These are phyloP conservation scores for Penicillium angulare DNA, from an alignment of 495 filamentous ascomycete species.

Conservation along the genomic window DNA sequence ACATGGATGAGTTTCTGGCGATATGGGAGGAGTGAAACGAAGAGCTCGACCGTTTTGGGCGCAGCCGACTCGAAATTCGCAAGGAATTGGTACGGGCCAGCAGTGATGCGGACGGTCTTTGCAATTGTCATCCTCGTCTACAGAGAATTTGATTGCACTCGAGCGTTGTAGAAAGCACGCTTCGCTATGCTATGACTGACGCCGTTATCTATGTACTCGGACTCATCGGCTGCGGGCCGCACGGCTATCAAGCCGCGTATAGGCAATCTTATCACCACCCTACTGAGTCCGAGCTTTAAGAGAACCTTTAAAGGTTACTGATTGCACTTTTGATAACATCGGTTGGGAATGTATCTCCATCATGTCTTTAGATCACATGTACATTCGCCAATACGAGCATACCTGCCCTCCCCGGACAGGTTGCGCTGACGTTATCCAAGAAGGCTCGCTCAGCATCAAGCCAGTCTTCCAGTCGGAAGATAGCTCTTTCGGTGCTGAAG, in stretches of 20 bases:
- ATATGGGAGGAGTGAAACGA: constrained; percentile 23
- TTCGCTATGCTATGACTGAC: background rate
- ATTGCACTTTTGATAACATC: background rate
- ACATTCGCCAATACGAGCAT: constrained; percentile 13
- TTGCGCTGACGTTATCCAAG: background rate
- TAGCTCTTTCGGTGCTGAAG: constrained; percentile 15
- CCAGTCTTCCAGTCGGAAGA: constrained; percentile 8
- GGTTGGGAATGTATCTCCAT: background rate
- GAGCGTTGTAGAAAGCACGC: too few species aligned
- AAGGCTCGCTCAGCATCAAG: constrained; percentile 7
- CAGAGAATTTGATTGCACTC: background rate
- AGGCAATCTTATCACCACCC: constrained; percentile 1
- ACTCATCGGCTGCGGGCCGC: constrained; percentile 17
- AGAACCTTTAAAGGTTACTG: background rate
- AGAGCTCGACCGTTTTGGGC: constrained; percentile 22
- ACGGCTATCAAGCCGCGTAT: constrained; percentile 7
- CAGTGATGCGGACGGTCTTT: constrained; percentile 18
- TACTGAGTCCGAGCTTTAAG: background rate
- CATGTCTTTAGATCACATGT: constrained; percentile 13
- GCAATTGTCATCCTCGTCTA: constrained; percentile 1
- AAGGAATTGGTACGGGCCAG: constrained; percentile 21
- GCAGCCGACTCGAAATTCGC: constrained; percentile 19
- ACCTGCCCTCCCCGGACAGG: constrained; percentile 9
- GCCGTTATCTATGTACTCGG: background rate
- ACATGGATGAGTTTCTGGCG: constrained; percentile 27